These are phyloP conservation scores for Salix dunnii DNA, from an alignment of 345 rosid genomes.

Conservation along the genomic window DNA sequence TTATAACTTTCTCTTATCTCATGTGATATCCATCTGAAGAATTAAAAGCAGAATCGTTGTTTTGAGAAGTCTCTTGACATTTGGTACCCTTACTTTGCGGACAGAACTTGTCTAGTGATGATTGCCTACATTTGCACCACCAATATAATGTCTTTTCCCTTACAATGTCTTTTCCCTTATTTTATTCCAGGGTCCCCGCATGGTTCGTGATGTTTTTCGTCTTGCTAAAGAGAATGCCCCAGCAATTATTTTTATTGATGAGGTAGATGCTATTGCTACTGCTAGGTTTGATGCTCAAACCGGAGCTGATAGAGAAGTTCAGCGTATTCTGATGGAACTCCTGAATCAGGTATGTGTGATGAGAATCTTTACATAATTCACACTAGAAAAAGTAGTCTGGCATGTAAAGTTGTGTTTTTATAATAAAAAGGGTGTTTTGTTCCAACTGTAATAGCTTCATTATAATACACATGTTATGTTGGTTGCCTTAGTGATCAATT, in stretches of 20 bases:
- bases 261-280: slow-evolving; percentile 97
- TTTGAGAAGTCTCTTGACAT: background rate
- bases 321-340: slow-evolving; percentile 92
- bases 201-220: slow-evolving; percentile 99
- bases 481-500: background rate
- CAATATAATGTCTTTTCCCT: background rate
- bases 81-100: background rate
- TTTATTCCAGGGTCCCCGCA: slow-evolving; percentile 85
- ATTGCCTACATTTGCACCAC: background rate
- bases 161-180: slow-evolving; percentile 4
- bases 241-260: slow-evolving; percentile 94
- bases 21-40: background rate
- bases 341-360: slow-evolving; percentile 65
- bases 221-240: slow-evolving; percentile 99
- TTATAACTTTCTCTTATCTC: background rate
- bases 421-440: background rate
- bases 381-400: background rate
- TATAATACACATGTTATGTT: background rate
- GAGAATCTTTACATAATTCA: background rate
- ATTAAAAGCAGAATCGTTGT: background rate
- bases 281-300: slow-evolving; percentile 99
- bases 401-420: background rate
- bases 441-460: background rate
- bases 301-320: slow-evolving; percentile 99
- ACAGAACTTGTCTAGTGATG: background rate